Percentiles rank a stretch among this genome's conserved stretches.
Conservation (phyloP, 768 basidiomycete genomes). For the Rubroboletus satanas region DNA sequence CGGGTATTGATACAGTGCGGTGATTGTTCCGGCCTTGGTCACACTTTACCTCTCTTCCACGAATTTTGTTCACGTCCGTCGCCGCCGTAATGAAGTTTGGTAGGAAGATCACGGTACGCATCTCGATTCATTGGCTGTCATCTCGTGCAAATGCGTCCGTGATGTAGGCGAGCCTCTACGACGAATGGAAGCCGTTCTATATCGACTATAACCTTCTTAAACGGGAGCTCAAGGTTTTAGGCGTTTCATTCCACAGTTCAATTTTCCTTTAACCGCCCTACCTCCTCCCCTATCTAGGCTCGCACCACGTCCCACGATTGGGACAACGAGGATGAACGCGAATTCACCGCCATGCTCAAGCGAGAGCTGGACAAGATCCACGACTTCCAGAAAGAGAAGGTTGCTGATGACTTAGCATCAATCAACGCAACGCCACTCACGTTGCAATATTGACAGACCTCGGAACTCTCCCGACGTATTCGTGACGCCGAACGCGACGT, state of each 20-base stretch:
- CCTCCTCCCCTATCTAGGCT: conserved; percentile 27
- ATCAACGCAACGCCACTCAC: conserved; percentile 1
- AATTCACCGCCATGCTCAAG: conserved; percentile 77
- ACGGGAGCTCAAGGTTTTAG: conserved; percentile 76
- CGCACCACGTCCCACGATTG: conserved; percentile 58
- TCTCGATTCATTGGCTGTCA: neutral
- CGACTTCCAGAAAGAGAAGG: conserved; percentile 89
- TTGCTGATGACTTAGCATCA: conserved; percentile 24
- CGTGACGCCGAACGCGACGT: conserved; percentile 79
- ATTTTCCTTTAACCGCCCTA: neutral
- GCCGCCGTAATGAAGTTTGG: conserved; percentile 69
- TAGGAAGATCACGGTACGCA: conserved; percentile 63
- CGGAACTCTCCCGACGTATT: conserved; percentile 79
- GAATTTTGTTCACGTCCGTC: neutral
- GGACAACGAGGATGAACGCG: conserved; percentile 74
- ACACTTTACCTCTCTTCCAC: neutral
- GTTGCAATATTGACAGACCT: conserved; percentile 45
- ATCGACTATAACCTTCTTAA: conserved; percentile 88
- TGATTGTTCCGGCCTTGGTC: neutral
- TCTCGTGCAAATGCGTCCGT: neutral
- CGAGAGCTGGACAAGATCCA: conserved; percentile 91
- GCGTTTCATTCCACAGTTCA: neutral
- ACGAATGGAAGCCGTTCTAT: conserved; percentile 89
- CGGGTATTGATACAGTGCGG: neutral
- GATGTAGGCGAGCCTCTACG: conserved; percentile 72